Percentiles rank a stretch among this genome's conserved stretches.
phyloP scores from a whole-genome alignment of 768 basidiomycete genomes.

The Kondoa malvinella region DNA sequence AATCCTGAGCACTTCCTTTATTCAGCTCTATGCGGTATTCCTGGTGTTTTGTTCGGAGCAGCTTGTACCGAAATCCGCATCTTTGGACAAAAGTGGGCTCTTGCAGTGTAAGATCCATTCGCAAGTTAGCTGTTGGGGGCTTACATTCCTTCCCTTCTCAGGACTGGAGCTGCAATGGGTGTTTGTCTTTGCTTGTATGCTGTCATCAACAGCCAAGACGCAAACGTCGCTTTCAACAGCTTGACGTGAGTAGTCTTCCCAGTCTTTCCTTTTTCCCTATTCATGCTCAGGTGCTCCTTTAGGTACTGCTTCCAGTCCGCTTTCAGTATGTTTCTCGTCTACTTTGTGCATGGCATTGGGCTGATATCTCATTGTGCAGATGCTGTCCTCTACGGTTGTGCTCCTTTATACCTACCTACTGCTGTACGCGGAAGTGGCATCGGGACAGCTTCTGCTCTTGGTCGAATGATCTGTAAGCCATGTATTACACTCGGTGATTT shows the following conservation, averaged over 20 bases:
- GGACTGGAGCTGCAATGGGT: slow-evolving; percentile 5
- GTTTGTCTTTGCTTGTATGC: slow-evolving; percentile 9
- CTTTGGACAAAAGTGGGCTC: slow-evolving; percentile 14
- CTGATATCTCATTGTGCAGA: no score
- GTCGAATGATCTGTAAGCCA: slow-evolving; percentile 1
- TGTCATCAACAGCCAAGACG: slow-evolving; percentile 4
- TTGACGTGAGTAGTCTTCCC: background rate
- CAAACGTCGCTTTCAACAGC: background rate
- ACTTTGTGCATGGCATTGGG: no score
- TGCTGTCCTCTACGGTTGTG: slow-evolving; percentile 9
- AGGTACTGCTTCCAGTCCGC: slow-evolving; percentile 12
- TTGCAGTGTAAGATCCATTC: slow-evolving; percentile 13
- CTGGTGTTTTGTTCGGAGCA: slow-evolving; percentile 14
- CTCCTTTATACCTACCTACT: slow-evolving; percentile 10
- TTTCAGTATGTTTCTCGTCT: no score
- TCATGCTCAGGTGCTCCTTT: slow-evolving; percentile 11
- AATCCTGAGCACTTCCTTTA: background rate
- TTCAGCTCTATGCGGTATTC: slow-evolving; percentile 8
- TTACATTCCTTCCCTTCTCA: background rate
- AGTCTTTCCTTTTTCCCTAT: slow-evolving; percentile 3
- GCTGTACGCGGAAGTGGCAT: slow-evolving; percentile 9
- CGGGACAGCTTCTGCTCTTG: slow-evolving; percentile 7
- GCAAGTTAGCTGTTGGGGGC: background rate
- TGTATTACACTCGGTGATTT: background rate
- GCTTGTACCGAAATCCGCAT: slow-evolving; percentile 10